phyloP scores from a whole-genome alignment of 257 asterid species.

The Solanum etuberosum region DNA sequence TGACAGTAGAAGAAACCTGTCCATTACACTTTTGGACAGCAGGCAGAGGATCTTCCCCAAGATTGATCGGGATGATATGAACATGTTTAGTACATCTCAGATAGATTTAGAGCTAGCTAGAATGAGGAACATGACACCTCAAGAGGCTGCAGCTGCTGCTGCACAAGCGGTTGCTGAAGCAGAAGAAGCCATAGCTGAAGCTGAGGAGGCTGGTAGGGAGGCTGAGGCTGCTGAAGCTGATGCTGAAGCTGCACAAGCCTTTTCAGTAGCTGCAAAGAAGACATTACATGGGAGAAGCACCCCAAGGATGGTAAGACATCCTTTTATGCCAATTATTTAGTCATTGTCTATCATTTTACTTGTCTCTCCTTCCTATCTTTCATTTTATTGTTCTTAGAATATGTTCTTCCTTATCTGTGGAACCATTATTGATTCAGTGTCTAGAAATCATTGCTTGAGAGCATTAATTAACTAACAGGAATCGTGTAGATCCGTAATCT shows the following conservation, averaged over 20 bases:
- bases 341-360: background rate
- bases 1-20: slow-evolving; percentile 18
- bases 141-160: slow-evolving; percentile 51
- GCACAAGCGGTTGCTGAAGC: slow-evolving; percentile 67
- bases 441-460: background rate
- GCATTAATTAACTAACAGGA: background rate
- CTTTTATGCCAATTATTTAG: background rate
- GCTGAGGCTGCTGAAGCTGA: slow-evolving; percentile 69
- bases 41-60: slow-evolving; percentile 17
- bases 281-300: slow-evolving; percentile 21
- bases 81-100: slow-evolving; percentile 9
- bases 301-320: slow-evolving; percentile 21
- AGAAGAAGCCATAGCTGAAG: slow-evolving; percentile 48
- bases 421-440: background rate
- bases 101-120: slow-evolving; percentile 25
- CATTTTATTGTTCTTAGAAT: background rate
- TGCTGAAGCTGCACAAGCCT: slow-evolving; percentile 44
- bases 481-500: background rate
- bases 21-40: slow-evolving; percentile 13
- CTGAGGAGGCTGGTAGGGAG: slow-evolving; percentile 50
- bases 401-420: background rate
- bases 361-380: background rate
- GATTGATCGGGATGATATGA: slow-evolving; percentile 10
- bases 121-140: slow-evolving; percentile 41
- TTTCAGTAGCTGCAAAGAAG: slow-evolving; percentile 30